Conservation (phyloP, 768 basidiomycete species). For the Boletus vinaceobasis region DNA sequence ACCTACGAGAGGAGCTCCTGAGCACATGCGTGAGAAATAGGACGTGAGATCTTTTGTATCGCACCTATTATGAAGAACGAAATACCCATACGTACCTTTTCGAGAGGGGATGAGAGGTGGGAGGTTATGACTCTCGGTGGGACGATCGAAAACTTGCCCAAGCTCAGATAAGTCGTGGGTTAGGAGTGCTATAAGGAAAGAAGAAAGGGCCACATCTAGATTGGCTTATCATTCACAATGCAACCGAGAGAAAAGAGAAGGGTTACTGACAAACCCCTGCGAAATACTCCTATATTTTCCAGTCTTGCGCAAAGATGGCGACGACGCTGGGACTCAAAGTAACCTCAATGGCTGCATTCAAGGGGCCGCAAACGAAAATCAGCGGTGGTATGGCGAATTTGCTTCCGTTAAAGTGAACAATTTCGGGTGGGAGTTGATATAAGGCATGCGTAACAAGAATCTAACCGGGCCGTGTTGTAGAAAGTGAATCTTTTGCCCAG, state of each 20-base stretch:
- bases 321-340: constrained; percentile 35
- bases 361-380: constrained; percentile 41
- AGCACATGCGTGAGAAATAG: neutral
- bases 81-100: constrained; percentile 42
- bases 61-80: constrained; percentile 46
- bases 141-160: constrained; percentile 30
- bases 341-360: constrained; percentile 40
- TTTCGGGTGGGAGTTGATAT: constrained; percentile 17
- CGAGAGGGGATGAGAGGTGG: neutral
- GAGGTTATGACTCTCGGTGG: constrained; percentile 5
- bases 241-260: neutral
- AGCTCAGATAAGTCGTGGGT: constrained; percentile 47
- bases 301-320: constrained; percentile 38
- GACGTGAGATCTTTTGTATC: constrained; percentile 4
- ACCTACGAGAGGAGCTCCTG: constrained; percentile 55
- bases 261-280: constrained; percentile 40
- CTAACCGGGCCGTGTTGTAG: constrained; percentile 42
- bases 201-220: constrained; percentile 38
- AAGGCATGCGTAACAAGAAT: neutral
- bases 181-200: constrained; percentile 42
- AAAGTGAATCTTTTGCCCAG: constrained; percentile 46
- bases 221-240: neutral
- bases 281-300: constrained; percentile 41
- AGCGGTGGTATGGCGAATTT: constrained; percentile 37
- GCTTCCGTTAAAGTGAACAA: constrained; percentile 36